A percentile compares a stretch with the other conserved stretches of the same genome.
Conservation (phyloP, 192 early-diverging fungal species). For the Paraglomus brasilianum region DNA sequence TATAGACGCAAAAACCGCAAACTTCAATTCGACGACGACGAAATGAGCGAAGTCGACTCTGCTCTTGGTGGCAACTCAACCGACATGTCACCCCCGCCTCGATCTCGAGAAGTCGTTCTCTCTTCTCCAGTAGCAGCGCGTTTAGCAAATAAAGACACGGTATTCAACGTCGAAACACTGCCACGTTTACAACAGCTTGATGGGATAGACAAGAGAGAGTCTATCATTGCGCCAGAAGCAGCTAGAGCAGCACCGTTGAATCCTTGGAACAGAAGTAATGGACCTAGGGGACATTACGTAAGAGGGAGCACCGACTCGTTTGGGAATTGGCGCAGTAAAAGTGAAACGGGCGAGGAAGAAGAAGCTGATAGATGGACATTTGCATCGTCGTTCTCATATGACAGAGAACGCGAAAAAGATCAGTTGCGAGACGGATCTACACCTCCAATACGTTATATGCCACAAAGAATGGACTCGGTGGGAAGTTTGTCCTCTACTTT, state of each 20-base stretch:
- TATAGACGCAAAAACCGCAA: neutral
- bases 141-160: slow-evolving; percentile 6
- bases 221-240: too few relatives aligned
- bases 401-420: neutral
- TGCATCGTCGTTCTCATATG: slow-evolving; percentile 40
- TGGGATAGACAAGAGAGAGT: neutral
- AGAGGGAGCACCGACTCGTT: neutral
- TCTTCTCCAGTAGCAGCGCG: neutral
- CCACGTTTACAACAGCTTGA: neutral
- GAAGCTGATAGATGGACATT: slow-evolving; percentile 45
- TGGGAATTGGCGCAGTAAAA: neutral
- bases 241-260: neutral
- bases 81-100: neutral
- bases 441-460: slow-evolving; percentile 15
- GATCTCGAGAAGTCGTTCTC: neutral
- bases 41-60: neutral
- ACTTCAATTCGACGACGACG: slow-evolving; percentile 1
- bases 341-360: slow-evolving; percentile 38
- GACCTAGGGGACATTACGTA: neutral
- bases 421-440: neutral
- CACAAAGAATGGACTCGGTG: neutral
- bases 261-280: neutral
- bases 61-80: neutral
- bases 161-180: neutral
- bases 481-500: neutral